phyloP scores from a whole-genome alignment of 495 filamentous ascomycete genomes.

The Geoglossum glabrum region DNA sequence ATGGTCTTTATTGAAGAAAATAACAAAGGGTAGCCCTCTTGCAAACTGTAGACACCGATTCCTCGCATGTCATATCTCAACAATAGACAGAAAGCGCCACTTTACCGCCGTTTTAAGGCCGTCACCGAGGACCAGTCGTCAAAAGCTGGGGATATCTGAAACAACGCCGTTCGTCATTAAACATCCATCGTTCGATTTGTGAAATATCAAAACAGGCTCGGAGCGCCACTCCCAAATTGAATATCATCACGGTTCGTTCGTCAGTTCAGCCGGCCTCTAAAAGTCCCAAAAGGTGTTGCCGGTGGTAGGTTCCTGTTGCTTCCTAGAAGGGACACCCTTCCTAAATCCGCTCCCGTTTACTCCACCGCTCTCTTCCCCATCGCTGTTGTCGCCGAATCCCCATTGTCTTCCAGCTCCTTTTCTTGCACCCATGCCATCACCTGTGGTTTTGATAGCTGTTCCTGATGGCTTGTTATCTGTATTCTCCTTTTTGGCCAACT shows the following conservation, averaged over 20 bases:
- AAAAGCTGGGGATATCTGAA: not conserved
- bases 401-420: conserved; percentile 38
- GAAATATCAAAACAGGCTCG: not conserved
- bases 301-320: conserved; percentile 16
- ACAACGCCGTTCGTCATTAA: not conserved
- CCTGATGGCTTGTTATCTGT: conserved; percentile 14
- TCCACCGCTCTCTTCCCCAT: conserved; percentile 20
- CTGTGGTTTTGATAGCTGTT: conserved; percentile 34
- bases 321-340: conserved; percentile 20
- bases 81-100: not conserved
- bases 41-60: not conserved
- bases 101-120: not conserved
- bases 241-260: conserved; percentile 1
- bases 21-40: not conserved
- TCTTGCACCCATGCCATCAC: conserved; percentile 58
- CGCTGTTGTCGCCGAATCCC: conserved; percentile 37
- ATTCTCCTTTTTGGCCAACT: conserved; percentile 19
- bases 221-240: not conserved
- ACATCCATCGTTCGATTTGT: conserved; percentile 9
- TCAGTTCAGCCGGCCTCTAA: conserved; percentile 14
- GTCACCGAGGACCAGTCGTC: not conserved
- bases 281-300: conserved; percentile 29
- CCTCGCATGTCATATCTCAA: not conserved
- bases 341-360: conserved; percentile 8
- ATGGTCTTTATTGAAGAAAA: not conserved